A percentile compares a stretch with the other conserved stretches of the same genome.
Conservation (phyloP, 306 rosid genomes). For the Prinsepia uniflora region DNA sequence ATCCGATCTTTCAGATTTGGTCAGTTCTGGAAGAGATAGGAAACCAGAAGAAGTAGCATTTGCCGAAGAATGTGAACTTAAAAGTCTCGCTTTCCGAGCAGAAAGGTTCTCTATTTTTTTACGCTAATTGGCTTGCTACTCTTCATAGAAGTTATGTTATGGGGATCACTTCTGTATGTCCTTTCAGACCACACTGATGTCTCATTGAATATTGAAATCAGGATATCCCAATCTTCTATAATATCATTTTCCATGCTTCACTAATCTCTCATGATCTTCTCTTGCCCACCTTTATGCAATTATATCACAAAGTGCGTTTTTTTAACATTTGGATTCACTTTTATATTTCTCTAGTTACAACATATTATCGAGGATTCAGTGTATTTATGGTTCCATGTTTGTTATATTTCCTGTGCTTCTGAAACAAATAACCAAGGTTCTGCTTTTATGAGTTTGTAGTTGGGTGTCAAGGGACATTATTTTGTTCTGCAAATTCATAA, state of each 20-base stretch:
- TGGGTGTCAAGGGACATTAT: neutral
- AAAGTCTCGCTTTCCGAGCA: conserved; percentile 80
- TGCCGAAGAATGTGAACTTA: conserved; percentile 63
- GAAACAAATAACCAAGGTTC: neutral
- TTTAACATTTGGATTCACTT: neutral
- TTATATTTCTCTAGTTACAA: neutral
- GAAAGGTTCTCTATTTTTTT: conserved; percentile 50
- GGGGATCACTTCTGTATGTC: conserved; percentile 7
- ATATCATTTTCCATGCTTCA: neutral
- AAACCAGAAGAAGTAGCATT: conserved; percentile 69
- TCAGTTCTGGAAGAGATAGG: conserved; percentile 85
- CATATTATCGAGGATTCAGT: neutral
- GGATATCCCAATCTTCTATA: neutral
- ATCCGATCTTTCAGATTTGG: conserved; percentile 89
- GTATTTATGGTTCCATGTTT: neutral
- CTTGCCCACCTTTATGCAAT: neutral
- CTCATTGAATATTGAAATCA: neutral
- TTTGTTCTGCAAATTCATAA: neutral
- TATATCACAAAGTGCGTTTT: neutral
- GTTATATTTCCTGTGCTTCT: neutral
- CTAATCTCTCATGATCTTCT: neutral
- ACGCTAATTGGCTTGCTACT: neutral
- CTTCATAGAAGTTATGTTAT: conserved; percentile 5
- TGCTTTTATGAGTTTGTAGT: conserved; percentile 1
- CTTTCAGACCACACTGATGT: neutral